phyloP scores from a whole-genome alignment of 2,329 filamentous ascomycete species.

The Mariannaea sp. region DNA sequence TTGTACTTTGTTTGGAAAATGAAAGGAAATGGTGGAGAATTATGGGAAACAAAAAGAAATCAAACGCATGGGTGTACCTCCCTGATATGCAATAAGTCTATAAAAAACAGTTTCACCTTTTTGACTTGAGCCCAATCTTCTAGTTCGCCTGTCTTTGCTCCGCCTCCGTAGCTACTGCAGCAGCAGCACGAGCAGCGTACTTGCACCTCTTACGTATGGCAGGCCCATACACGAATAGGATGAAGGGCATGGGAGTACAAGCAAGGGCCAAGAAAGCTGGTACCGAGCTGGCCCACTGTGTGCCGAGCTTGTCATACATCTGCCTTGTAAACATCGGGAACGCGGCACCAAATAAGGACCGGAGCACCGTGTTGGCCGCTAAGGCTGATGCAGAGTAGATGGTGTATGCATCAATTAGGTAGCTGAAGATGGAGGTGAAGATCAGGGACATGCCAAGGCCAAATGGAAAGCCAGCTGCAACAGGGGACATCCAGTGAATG shows the following conservation, averaged over 20 bases:
- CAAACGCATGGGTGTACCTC: not conserved
- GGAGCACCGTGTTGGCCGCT: slow-evolving; percentile 54
- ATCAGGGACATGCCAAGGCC: slow-evolving; percentile 65
- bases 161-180: slow-evolving; percentile 13
- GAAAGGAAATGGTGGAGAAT: not conserved
- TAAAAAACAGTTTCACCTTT: not conserved
- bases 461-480: slow-evolving; percentile 52
- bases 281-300: slow-evolving; percentile 32
- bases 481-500: slow-evolving; percentile 62
- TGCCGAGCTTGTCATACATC: slow-evolving; percentile 35
- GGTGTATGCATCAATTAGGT: slow-evolving; percentile 71
- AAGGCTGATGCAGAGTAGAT: slow-evolving; percentile 78
- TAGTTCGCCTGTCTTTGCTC: not conserved
- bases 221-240: slow-evolving; percentile 30
- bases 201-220: slow-evolving; percentile 30
- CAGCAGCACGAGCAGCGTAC: slow-evolving; percentile 30
- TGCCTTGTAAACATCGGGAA: slow-evolving; percentile 35
- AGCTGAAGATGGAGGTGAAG: slow-evolving; percentile 68
- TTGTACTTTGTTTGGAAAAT: not conserved
- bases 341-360: slow-evolving; percentile 31
- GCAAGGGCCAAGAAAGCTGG: slow-evolving; percentile 32
- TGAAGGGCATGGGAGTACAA: slow-evolving; percentile 32
- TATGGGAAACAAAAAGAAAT: too few species aligned
- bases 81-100: not conserved
- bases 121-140: not conserved